Evolutionary conservation across 2,329 filamentous ascomycete species (phyloP).

Genomic region (Microdochium bolleyi): DNA sequence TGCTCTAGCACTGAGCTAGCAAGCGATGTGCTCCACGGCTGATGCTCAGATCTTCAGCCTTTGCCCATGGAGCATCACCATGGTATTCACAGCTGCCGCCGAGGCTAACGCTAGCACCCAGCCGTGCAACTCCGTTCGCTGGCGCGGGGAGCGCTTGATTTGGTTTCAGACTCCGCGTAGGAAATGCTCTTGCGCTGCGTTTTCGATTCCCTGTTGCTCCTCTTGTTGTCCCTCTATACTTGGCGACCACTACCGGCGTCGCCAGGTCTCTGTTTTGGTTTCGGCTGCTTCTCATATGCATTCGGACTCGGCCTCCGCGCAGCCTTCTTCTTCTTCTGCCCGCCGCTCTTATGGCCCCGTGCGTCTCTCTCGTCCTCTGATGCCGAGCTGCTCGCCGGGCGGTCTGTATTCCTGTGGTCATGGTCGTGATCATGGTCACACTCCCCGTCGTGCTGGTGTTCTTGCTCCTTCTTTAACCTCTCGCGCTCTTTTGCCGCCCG

Average conservation of each 20-base stretch:
- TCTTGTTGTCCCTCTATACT: too few relatives aligned
- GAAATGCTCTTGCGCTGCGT: background rate
- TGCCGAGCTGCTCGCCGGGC: constrained; percentile 5
- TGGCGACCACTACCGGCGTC: constrained; percentile 4
- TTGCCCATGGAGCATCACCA: too few relatives aligned
- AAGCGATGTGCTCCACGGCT: too few relatives aligned
- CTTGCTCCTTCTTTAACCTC: constrained; percentile 27
- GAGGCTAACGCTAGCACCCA: too few relatives aligned
- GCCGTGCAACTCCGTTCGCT: too few relatives aligned
- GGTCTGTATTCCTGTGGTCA: constrained; percentile 24
- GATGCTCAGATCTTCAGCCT: too few relatives aligned
- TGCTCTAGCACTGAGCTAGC: too few relatives aligned
- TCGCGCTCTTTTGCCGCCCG: constrained; percentile 16
- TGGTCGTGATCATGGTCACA: constrained; percentile 29
- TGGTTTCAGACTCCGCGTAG: too few relatives aligned
- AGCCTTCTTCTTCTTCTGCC: constrained; percentile 32
- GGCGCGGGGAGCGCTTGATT: too few relatives aligned
- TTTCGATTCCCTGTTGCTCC: too few relatives aligned
- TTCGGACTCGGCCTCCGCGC: constrained; percentile 61
- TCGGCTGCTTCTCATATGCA: constrained; percentile 72
- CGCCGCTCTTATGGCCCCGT: constrained; percentile 14
- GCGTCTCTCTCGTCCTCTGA: constrained; percentile 1
- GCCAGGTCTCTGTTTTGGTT: constrained; percentile 37
- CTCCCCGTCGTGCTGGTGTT: constrained; percentile 23
- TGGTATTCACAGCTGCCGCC: too few relatives aligned